These are phyloP conservation scores for Metschnikowia bowlesiae DNA, from an alignment of 805 yeast genomes.

Conservation along the genomic window DNA sequence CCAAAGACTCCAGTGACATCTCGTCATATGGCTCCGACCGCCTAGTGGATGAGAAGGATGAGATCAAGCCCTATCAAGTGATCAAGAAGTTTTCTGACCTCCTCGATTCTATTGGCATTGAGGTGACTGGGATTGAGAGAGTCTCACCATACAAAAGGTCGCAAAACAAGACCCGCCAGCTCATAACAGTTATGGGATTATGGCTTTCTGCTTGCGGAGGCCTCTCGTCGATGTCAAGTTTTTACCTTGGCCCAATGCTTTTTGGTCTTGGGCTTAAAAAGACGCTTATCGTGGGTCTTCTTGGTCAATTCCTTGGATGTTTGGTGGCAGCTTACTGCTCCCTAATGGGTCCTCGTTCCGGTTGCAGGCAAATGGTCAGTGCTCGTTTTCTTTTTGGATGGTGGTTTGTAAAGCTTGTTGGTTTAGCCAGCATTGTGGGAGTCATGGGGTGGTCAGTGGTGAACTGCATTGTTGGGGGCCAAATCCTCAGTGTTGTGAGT, in stretches of 20 bases:
- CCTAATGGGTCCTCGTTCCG: slow-evolving; percentile 85
- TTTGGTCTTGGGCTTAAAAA: slow-evolving; percentile 67
- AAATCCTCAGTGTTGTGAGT: slow-evolving; percentile 64
- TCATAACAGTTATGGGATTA: slow-evolving; percentile 55
- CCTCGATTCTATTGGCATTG: slow-evolving; percentile 58
- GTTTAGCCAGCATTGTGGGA: slow-evolving; percentile 68
- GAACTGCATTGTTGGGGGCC: slow-evolving; percentile 87
- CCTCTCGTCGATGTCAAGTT: slow-evolving; percentile 84
- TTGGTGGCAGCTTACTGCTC: slow-evolving; percentile 77
- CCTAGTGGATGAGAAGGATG: slow-evolving; percentile 9
- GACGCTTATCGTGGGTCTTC: slow-evolving; percentile 55
- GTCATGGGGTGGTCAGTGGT: slow-evolving; percentile 92
- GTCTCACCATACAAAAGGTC: slow-evolving; percentile 64
- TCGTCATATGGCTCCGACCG: slow-evolving; percentile 4
- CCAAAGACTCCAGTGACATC: slow-evolving; percentile 4
- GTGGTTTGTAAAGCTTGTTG: slow-evolving; percentile 75
- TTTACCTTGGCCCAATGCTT: slow-evolving; percentile 67
- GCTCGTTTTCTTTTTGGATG: slow-evolving; percentile 80
- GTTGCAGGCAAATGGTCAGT: slow-evolving; percentile 83
- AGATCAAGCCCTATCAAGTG: slow-evolving; percentile 11
- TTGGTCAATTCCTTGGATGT: slow-evolving; percentile 68
- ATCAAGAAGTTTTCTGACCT: slow-evolving; percentile 14
- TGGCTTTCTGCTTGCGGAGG: slow-evolving; percentile 90
- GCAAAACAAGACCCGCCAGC: slow-evolving; percentile 24
- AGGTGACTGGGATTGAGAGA: slow-evolving; percentile 75